Conservation (phyloP, 2,329 filamentous ascomycete species). For the Aaosphaeria arxii region DNA sequence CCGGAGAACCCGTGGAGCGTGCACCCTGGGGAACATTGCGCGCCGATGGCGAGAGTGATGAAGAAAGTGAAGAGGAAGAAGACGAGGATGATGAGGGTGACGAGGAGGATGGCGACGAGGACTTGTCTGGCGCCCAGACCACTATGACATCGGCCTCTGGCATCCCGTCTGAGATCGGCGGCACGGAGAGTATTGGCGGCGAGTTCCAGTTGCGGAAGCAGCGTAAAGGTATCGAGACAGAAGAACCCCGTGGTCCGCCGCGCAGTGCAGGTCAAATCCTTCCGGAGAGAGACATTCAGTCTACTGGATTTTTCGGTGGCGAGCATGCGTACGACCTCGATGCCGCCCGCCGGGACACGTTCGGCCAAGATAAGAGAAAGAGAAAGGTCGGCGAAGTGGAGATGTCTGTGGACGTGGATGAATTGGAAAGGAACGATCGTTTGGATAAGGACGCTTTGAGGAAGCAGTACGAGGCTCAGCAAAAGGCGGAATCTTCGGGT, state of each 20-base stretch:
- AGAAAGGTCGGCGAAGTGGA: conserved; percentile 90
- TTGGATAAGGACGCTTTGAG: conserved; percentile 82
- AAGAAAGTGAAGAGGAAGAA: conserved; percentile 57
- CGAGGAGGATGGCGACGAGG: conserved; percentile 61
- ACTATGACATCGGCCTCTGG: conserved; percentile 72
- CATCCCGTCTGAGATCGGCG: conserved; percentile 74
- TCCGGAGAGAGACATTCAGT: conserved; percentile 79
- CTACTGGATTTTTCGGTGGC: conserved; percentile 93
- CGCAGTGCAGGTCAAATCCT: conserved; percentile 86
- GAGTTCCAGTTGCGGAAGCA: conserved; percentile 91
- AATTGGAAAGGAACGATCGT: conserved; percentile 69
- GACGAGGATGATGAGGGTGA: conserved; percentile 70
- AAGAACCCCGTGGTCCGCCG: conserved; percentile 66
- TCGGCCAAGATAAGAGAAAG: conserved; percentile 79
- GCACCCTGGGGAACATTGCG: conserved; percentile 91
- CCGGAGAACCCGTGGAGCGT: conserved; percentile 78
- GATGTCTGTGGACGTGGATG: conserved; percentile 84
- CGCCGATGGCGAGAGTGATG: conserved; percentile 64
- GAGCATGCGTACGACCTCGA: conserved; percentile 90
- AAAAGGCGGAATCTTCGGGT: conserved; percentile 57
- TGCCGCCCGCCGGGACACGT: conserved; percentile 53
- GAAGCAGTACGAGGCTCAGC: conserved; percentile 72
- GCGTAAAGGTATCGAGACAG: conserved; percentile 76
- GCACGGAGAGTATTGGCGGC: conserved; percentile 73
- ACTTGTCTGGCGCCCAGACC: conserved; percentile 63